Conservation (phyloP, 2,329 filamentous ascomycete genomes). For the Emmonsia crescens region DNA sequence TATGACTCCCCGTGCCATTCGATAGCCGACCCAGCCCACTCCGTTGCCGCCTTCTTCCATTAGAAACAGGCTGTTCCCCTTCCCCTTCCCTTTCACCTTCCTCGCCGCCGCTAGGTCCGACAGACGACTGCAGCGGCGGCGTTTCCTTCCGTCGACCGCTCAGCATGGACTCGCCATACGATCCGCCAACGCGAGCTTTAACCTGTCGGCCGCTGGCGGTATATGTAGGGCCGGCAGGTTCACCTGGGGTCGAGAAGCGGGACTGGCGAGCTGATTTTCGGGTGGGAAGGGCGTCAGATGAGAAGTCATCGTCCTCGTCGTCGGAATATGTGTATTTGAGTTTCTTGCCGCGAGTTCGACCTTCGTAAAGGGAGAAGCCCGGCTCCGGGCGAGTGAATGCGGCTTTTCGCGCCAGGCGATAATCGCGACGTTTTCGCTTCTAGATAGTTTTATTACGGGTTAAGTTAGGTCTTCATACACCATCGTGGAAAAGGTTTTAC, state of each 20-base stretch:
- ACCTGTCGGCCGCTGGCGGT: constrained; percentile 86
- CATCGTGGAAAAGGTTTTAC: not conserved
- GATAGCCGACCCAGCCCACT: constrained; percentile 5
- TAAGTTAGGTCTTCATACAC: constrained; percentile 8
- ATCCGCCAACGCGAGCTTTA: constrained; percentile 41
- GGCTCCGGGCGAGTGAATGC: constrained; percentile 79
- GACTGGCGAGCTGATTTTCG: constrained; percentile 52
- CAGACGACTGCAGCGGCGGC: constrained; percentile 33
- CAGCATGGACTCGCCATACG: constrained; percentile 46
- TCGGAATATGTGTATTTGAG: constrained; percentile 95
- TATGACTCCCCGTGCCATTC: constrained; percentile 29
- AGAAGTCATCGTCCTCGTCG: constrained; percentile 66
- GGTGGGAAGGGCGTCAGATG: constrained; percentile 49
- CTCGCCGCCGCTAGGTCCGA: constrained; percentile 18
- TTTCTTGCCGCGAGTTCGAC: constrained; percentile 87
- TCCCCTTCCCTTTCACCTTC: constrained; percentile 38
- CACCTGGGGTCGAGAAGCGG: constrained; percentile 60
- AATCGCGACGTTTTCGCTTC: constrained; percentile 91
- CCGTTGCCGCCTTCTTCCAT: constrained; percentile 36
- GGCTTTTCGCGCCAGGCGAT: constrained; percentile 73
- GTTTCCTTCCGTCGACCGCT: constrained; percentile 38
- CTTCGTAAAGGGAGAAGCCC: constrained; percentile 89
- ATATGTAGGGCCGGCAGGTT: constrained; percentile 51
- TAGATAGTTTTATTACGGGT: constrained; percentile 25
- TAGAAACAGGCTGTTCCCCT: constrained; percentile 20